Evolutionary conservation across 2,329 filamentous ascomycete genomes (phyloP).

Genomic region (Kalaharituber pfeilii): DNA sequence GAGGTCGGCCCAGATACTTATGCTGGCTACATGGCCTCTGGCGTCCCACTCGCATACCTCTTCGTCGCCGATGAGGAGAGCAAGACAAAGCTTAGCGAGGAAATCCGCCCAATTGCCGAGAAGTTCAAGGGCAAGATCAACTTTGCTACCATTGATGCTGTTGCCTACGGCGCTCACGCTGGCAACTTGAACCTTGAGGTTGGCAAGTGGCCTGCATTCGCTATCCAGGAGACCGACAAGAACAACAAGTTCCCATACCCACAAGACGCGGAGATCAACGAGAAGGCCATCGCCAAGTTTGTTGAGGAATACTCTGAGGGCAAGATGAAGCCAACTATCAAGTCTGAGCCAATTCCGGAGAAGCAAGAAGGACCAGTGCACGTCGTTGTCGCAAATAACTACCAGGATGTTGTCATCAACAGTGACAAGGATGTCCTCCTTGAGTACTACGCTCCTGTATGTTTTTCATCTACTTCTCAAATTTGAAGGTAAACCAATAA

Average conservation of each 20-base stretch:
- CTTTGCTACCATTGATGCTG: conserved; percentile 95
- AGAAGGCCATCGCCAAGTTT: conserved; percentile 58
- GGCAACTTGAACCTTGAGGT: conserved; percentile 95
- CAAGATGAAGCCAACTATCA: conserved; percentile 90
- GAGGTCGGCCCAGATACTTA: conserved; percentile 97
- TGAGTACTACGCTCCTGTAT: conserved; percentile 84
- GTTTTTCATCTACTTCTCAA: background rate
- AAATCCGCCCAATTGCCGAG: conserved; percentile 72
- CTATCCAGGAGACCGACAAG: conserved; percentile 87
- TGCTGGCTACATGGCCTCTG: conserved; percentile 79
- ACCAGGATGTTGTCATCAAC: conserved; percentile 78
- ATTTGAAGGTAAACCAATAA: background rate
- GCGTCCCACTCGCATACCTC: conserved; percentile 89
- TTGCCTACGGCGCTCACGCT: conserved; percentile 83
- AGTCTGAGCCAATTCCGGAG: conserved; percentile 94
- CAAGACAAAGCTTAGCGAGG: conserved; percentile 57
- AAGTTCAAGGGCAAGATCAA: conserved; percentile 89
- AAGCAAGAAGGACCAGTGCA: conserved; percentile 76
- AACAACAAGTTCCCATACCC: conserved; percentile 96
- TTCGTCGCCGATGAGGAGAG: conserved; percentile 87
- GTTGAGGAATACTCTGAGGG: conserved; percentile 70
- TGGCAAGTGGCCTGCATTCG: conserved; percentile 80
- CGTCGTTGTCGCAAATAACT: conserved; percentile 82
- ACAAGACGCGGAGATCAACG: conserved; percentile 60
- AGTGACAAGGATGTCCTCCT: conserved; percentile 92